Conservation (phyloP, 495 filamentous ascomycete genomes). For the Extremus antarcticus region DNA sequence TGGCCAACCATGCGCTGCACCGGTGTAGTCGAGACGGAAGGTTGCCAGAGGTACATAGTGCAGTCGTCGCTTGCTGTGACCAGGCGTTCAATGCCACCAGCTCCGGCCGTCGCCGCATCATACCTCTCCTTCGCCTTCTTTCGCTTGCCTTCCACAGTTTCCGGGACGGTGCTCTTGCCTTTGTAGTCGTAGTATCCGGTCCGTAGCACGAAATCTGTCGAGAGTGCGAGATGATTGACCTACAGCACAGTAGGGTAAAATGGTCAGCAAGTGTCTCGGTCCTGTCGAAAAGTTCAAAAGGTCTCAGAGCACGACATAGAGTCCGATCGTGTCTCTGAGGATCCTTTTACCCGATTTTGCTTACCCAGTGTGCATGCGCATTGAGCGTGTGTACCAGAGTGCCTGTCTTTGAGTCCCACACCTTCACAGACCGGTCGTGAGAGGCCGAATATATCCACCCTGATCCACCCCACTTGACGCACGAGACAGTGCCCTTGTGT, state of each 20-base stretch:
- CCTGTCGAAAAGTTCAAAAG: too few relatives aligned
- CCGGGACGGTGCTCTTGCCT: slow-evolving; percentile 47
- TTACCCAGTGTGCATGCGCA: slow-evolving; percentile 84
- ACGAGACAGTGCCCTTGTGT: slow-evolving; percentile 79
- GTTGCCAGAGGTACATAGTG: slow-evolving; percentile 96
- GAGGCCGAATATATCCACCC: slow-evolving; percentile 77
- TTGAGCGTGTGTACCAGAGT: slow-evolving; percentile 68
- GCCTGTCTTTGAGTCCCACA: slow-evolving; percentile 75
- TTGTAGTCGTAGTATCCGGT: slow-evolving; percentile 84
- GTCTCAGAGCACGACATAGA: too few relatives aligned
- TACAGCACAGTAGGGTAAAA: too few relatives aligned
- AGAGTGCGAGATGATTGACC: slow-evolving; percentile 94
- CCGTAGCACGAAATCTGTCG: slow-evolving; percentile 82
- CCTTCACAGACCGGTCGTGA: slow-evolving; percentile 88
- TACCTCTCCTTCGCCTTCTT: slow-evolving; percentile 74
- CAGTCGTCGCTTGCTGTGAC: slow-evolving; percentile 91
- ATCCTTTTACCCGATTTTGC: too few relatives aligned
- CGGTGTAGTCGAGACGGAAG: slow-evolving; percentile 65
- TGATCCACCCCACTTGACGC: slow-evolving; percentile 88
- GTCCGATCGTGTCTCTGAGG: too few relatives aligned
- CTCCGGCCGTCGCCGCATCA: slow-evolving; percentile 70
- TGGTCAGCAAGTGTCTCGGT: too few relatives aligned
- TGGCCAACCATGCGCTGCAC: slow-evolving; percentile 82
- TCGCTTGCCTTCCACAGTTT: slow-evolving; percentile 56
- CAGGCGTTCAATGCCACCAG: slow-evolving; percentile 70